phyloP scores from a whole-genome alignment of 1,139 yeast genomes.

The Geotrichum aggregatum region DNA sequence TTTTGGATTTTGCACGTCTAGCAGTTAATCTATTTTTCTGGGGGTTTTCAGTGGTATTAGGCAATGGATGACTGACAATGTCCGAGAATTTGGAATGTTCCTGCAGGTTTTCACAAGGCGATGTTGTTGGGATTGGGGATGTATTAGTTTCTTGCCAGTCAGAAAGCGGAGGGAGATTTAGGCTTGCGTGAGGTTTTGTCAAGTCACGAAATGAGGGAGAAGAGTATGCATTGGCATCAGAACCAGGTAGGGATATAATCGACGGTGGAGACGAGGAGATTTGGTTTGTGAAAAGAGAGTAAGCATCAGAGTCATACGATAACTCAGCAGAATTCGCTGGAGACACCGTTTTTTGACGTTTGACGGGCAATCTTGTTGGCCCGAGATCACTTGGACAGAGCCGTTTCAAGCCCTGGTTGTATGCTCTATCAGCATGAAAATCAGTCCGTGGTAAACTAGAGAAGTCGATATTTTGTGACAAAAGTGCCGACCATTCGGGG shows the following conservation, averaged over 20 bases:
- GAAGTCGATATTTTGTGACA: conserved; percentile 13
- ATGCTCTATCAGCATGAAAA: neutral
- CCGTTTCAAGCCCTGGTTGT: no score
- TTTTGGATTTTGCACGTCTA: neutral
- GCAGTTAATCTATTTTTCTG: neutral
- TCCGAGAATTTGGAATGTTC: neutral
- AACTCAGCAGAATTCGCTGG: neutral
- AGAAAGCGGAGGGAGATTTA: neutral
- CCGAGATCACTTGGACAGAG: neutral
- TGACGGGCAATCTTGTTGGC: neutral
- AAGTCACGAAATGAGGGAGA: neutral
- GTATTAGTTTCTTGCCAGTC: conserved; percentile 4
- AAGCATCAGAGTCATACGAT: neutral
- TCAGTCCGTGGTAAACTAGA: neutral
- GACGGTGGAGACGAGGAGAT: conserved; percentile 1
- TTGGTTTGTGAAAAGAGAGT: conserved; percentile 1
- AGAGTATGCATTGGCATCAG: neutral
- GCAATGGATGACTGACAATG: no score
- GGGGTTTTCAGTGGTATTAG: neutral
- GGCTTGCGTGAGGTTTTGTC: neutral
- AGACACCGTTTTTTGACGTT: neutral
- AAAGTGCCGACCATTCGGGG: conserved; percentile 26
- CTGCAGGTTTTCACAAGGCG: neutral
- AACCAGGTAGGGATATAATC: neutral
- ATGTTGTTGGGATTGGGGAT: neutral